A percentile compares a stretch with the other conserved stretches of the same genome.
These are phyloP conservation scores for Fomitopsis schrenkii DNA, from an alignment of 1,284 basidiomycete genomes.

Conservation along the genomic window DNA sequence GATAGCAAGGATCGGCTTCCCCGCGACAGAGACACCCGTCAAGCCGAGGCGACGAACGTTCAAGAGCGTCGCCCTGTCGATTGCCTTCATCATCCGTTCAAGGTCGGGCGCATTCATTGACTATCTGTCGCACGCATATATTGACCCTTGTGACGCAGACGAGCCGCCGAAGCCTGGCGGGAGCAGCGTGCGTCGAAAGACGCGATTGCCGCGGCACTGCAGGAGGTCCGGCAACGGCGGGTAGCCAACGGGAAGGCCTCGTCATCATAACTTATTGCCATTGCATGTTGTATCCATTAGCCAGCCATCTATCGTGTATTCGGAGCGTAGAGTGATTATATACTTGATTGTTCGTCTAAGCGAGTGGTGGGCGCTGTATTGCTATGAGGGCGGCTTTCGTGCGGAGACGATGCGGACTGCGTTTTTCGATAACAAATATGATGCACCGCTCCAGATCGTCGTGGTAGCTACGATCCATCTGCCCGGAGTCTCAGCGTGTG, in stretches of 20 bases:
- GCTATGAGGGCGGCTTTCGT: constrained; percentile 13
- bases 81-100: constrained; percentile 66
- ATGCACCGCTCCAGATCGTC: constrained; percentile 89
- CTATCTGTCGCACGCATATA: no score
- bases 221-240: constrained; percentile 62
- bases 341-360: background rate
- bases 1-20: constrained; percentile 77
- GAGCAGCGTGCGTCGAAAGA: constrained; percentile 55
- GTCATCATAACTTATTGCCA: background rate
- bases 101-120: constrained; percentile 41
- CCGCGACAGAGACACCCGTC: constrained; percentile 26
- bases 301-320: background rate
- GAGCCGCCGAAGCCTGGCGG: constrained; percentile 57
- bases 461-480: constrained; percentile 87
- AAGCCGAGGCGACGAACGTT: constrained; percentile 43
- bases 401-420: constrained; percentile 24
- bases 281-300: background rate
- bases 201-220: constrained; percentile 58
- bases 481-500: constrained; percentile 5
- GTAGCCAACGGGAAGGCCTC: background rate
- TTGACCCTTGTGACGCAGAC: constrained; percentile 34
- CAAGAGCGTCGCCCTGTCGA: constrained; percentile 53
- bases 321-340: background rate
- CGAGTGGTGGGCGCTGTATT: background rate
- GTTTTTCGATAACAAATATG: constrained; percentile 65